These are phyloP conservation scores for Rhododendron henanense DNA, from an alignment of 148 eudicot genomes.

Conservation along the genomic window DNA sequence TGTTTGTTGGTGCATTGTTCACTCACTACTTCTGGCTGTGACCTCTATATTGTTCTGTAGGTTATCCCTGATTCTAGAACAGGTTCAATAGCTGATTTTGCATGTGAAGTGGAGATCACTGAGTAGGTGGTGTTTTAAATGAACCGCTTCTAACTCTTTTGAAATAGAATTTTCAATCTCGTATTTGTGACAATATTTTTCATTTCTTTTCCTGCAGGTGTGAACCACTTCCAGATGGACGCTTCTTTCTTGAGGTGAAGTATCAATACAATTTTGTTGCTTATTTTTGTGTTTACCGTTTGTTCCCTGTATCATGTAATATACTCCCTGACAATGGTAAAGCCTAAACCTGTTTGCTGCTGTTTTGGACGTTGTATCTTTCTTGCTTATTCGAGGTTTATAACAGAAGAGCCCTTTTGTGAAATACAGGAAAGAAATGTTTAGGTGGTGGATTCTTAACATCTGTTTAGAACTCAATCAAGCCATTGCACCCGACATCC, in stretches of 20 bases:
- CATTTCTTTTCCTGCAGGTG: slow-evolving; percentile 53
- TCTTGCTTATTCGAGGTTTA: background rate
- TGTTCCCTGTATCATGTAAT: slow-evolving; percentile 14
- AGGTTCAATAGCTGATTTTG: slow-evolving; percentile 81
- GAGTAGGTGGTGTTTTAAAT: slow-evolving; percentile 26
- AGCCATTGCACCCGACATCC: background rate
- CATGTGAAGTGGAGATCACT: slow-evolving; percentile 97
- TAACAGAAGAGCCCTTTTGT: background rate
- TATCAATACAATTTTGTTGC: background rate
- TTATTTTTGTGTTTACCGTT: slow-evolving; percentile 15
- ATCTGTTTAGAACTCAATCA: background rate
- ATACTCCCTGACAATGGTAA: background rate
- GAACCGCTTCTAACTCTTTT: background rate
- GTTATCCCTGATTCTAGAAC: slow-evolving; percentile 36
- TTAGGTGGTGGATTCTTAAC: background rate
- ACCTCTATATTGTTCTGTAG: slow-evolving; percentile 37
- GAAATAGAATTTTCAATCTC: background rate
- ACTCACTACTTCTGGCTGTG: slow-evolving; percentile 1
- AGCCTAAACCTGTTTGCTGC: slow-evolving; percentile 3
- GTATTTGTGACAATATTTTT: background rate
- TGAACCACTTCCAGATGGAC: slow-evolving; percentile 98
- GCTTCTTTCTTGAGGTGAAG: slow-evolving; percentile 90
- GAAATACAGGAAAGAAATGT: background rate
- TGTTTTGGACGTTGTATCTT: background rate
- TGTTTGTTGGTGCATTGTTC: background rate